Conservation (phyloP, 2,329 filamentous ascomycete species). For the Huntiella savannae region DNA sequence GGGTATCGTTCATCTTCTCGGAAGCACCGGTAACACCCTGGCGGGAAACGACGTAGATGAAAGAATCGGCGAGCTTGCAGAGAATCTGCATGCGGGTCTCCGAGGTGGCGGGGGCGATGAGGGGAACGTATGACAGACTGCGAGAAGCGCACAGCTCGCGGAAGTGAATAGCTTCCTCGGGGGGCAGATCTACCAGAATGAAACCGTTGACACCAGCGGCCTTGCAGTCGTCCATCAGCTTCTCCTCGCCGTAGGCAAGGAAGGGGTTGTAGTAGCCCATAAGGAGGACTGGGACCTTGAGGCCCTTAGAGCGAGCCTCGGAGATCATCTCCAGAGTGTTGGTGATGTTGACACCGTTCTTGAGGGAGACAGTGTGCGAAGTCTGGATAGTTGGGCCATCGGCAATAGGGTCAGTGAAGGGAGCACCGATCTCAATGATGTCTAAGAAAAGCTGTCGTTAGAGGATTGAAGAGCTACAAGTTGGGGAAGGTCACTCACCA, state of each 20-base stretch:
- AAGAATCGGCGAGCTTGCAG: slow-evolving; percentile 91
- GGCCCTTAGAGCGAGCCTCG: slow-evolving; percentile 55
- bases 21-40: slow-evolving; percentile 92
- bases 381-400: slow-evolving; percentile 95
- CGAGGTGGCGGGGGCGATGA: slow-evolving; percentile 86
- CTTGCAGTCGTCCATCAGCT: slow-evolving; percentile 65
- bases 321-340: slow-evolving; percentile 69
- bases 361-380: slow-evolving; percentile 75
- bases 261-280: slow-evolving; percentile 99
- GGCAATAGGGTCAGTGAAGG: slow-evolving; percentile 95
- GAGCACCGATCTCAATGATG: slow-evolving; percentile 85
- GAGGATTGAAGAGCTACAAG: neutral
- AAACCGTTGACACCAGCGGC: slow-evolving; percentile 83
- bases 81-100: slow-evolving; percentile 87
- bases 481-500: slow-evolving; percentile 34
- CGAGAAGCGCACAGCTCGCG: slow-evolving; percentile 62
- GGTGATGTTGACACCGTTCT: slow-evolving; percentile 71
- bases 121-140: slow-evolving; percentile 83
- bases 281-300: slow-evolving; percentile 67
- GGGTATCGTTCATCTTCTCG: slow-evolving; percentile 59
- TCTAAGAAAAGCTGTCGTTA: slow-evolving; percentile 25
- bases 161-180: slow-evolving; percentile 89
- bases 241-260: slow-evolving; percentile 83
- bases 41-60: slow-evolving; percentile 94
- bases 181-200: slow-evolving; percentile 87